These are phyloP conservation scores for Tulasnella sp. DNA, from an alignment of 768 basidiomycete genomes.

Conservation along the genomic window DNA sequence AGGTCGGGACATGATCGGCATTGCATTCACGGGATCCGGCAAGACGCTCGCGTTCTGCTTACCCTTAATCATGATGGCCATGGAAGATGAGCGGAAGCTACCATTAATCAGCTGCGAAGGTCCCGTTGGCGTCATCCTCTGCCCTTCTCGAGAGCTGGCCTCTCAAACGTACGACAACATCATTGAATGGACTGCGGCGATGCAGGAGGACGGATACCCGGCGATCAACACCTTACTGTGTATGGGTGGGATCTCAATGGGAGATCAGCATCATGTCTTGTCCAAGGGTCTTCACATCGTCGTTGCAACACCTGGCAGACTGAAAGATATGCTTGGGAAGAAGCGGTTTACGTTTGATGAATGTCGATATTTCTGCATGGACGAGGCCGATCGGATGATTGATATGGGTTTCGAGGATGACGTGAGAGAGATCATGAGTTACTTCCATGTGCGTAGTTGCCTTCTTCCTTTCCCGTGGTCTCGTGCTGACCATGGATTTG, in stretches of 20 bases:
- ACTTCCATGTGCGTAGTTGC: slow-evolving; percentile 65
- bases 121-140: slow-evolving; percentile 91
- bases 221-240: slow-evolving; percentile 80
- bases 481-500: too few relatives aligned
- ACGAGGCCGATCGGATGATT: slow-evolving; percentile 99
- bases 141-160: slow-evolving; percentile 94
- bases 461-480: neutral
- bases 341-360: slow-evolving; percentile 82
- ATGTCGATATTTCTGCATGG: slow-evolving; percentile 97
- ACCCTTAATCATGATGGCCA: slow-evolving; percentile 92
- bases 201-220: slow-evolving; percentile 79
- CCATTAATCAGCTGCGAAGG: slow-evolving; percentile 91
- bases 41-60: slow-evolving; percentile 98
- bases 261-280: slow-evolving; percentile 87
- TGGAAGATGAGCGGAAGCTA: slow-evolving; percentile 86
- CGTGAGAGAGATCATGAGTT: slow-evolving; percentile 97
- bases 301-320: slow-evolving; percentile 89
- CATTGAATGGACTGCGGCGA: slow-evolving; percentile 68
- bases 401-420: slow-evolving; percentile 99
- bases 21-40: slow-evolving; percentile 97
- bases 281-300: slow-evolving; percentile 90
- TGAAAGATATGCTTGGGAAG: slow-evolving; percentile 98
- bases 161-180: slow-evolving; percentile 96
- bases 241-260: slow-evolving; percentile 97
- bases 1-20: slow-evolving; percentile 96